Conservation (phyloP, 1,139 yeast genomes). For the Hansenula anomala region DNA sequence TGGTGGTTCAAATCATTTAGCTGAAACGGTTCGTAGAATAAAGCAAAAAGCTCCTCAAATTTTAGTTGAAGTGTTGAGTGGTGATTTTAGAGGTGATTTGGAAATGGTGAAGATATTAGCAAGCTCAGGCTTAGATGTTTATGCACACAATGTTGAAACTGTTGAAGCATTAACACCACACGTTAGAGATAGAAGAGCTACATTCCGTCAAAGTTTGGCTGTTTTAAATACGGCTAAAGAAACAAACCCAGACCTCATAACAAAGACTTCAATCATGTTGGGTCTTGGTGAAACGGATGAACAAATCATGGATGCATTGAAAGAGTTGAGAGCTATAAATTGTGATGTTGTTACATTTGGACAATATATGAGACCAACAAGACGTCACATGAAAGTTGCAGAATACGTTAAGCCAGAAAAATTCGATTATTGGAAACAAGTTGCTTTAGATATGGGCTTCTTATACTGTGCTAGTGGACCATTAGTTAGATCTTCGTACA, state of each 20-base stretch:
- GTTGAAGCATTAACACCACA: slow-evolving; percentile 94
- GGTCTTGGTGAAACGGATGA: slow-evolving; percentile 97
- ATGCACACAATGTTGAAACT: slow-evolving; percentile 95
- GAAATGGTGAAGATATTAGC: slow-evolving; percentile 80
- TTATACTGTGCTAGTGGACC: slow-evolving; percentile 97
- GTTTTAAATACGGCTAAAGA: slow-evolving; percentile 80
- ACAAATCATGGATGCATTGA: slow-evolving; percentile 70
- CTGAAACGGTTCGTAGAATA: slow-evolving; percentile 80
- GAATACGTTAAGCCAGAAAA: slow-evolving; percentile 94
- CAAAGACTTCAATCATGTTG: slow-evolving; percentile 93
- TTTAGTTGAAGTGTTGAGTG: slow-evolving; percentile 88
- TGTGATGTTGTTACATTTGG: slow-evolving; percentile 98
- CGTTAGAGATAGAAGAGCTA: slow-evolving; percentile 95
- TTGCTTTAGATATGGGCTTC: slow-evolving; percentile 83
- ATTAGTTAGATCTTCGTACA: slow-evolving; percentile 90
- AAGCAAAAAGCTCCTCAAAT: slow-evolving; percentile 88
- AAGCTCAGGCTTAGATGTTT: slow-evolving; percentile 84
- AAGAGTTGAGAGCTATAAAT: slow-evolving; percentile 64
- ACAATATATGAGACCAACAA: slow-evolving; percentile 98
- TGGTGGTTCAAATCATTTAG: slow-evolving; percentile 91
- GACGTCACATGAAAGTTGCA: slow-evolving; percentile 96
- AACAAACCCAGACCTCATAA: slow-evolving; percentile 68
- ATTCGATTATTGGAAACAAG: slow-evolving; percentile 88
- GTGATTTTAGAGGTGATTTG: slow-evolving; percentile 91
- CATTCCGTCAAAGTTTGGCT: slow-evolving; percentile 80